A percentile compares a stretch with the other conserved stretches of the same genome.
phyloP scores from a whole-genome alignment of 352 stramenopile genomes.

The Phytopythium sindhum region DNA sequence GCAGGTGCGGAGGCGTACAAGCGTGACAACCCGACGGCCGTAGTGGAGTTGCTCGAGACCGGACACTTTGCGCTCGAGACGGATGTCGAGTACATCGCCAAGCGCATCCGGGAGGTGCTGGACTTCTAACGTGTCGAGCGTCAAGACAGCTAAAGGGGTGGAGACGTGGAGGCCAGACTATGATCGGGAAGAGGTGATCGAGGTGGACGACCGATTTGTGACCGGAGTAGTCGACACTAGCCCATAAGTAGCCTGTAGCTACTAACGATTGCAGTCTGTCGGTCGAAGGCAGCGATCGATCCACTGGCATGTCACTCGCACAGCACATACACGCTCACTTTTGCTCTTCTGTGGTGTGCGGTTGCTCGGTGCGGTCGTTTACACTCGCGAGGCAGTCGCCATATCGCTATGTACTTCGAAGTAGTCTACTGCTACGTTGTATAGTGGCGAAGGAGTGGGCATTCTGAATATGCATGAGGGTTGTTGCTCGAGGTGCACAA shows the following conservation, averaged over 20 bases:
- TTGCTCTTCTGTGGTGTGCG: no score
- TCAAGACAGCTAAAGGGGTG: not conserved
- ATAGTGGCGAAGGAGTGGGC: no score
- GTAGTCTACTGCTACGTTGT: no score
- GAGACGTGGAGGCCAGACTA: not conserved
- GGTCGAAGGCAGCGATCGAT: not conserved
- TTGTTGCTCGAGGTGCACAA: no score
- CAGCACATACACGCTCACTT: no score
- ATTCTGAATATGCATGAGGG: no score
- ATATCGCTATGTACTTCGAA: no score
- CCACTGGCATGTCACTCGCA: no score
- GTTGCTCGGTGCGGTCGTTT: no score
- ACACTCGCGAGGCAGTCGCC: no score
- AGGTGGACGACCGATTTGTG: not conserved
- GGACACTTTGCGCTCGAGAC: slow-evolving; percentile 5
- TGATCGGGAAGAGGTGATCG: not conserved
- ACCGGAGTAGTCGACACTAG: no score
- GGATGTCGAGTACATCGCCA: slow-evolving; percentile 7
- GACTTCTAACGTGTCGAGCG: not conserved
- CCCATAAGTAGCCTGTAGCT: no score
- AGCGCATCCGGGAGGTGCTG: slow-evolving; percentile 4
- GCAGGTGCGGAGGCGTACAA: slow-evolving; percentile 2
- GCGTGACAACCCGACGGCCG: slow-evolving; percentile 4
- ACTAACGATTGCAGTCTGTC: not conserved
- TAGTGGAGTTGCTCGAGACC: slow-evolving; percentile 3